Evolutionary conservation across 1,284 basidiomycete genomes (phyloP).

Genomic region (Sanghuangporus sanghuang): DNA sequence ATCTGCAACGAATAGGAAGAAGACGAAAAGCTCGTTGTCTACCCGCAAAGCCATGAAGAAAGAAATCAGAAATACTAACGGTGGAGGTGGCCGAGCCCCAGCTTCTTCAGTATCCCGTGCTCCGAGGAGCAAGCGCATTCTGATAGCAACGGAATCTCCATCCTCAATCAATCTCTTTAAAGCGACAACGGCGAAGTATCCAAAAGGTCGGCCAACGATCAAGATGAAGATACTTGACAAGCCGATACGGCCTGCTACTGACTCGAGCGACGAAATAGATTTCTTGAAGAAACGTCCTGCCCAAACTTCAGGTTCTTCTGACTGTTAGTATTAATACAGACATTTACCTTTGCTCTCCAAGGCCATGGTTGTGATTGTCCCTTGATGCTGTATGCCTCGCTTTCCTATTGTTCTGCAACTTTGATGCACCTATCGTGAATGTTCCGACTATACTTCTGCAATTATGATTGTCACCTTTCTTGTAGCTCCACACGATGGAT

Average conservation of each 20-base stretch:
- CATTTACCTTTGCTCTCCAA: neutral
- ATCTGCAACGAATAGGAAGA: neutral
- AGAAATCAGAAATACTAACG: neutral
- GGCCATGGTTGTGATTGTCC: neutral
- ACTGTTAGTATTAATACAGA: neutral
- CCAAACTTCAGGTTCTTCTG: neutral
- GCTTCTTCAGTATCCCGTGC: neutral
- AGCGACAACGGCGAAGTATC: neutral
- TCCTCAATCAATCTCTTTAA: neutral
- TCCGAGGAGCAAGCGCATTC: neutral
- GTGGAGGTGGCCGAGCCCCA: neutral
- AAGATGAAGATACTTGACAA: conserved; percentile 12
- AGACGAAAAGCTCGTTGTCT: neutral
- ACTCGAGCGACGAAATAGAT: conserved; percentile 14
- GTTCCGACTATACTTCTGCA: too few relatives aligned
- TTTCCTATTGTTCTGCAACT: too few relatives aligned
- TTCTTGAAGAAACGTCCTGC: neutral
- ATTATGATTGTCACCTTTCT: neutral
- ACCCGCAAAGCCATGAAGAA: neutral
- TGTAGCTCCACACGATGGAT: neutral
- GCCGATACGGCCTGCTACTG: conserved; percentile 1
- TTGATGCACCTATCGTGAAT: too few relatives aligned
- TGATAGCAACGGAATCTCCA: neutral
- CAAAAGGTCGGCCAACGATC: neutral
- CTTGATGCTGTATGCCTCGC: neutral